Evolutionary conservation across 176 grass and related monocot species (phyloP).

Genomic region (Oryza australiensis): DNA sequence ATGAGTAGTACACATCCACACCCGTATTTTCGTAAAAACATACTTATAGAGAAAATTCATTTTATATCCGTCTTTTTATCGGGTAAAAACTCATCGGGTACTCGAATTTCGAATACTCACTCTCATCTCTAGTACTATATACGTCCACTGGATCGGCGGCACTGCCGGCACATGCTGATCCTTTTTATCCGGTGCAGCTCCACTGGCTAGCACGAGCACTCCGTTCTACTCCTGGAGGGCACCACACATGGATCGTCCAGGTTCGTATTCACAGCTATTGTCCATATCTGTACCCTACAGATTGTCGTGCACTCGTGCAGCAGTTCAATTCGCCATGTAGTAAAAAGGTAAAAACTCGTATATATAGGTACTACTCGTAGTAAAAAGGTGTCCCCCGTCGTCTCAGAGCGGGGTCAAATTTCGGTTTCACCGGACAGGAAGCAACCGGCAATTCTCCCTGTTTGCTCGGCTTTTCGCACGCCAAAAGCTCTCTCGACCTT

Average conservation of each 20-base stretch:
- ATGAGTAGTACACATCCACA: too few species aligned
- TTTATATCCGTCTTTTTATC: too few species aligned
- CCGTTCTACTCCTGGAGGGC: background rate
- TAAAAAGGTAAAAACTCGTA: too few species aligned
- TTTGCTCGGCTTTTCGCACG: background rate
- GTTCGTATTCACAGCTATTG: background rate
- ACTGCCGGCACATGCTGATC: background rate
- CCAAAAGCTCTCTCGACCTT: background rate
- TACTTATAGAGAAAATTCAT: too few species aligned
- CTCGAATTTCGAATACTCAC: too few species aligned
- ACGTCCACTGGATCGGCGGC: background rate
- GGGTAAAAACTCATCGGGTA: too few species aligned
- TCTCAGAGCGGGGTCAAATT: background rate
- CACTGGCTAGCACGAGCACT: background rate
- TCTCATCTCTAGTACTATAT: too few species aligned
- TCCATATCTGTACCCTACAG: background rate
- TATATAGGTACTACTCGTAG: too few species aligned
- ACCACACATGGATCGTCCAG: too few species aligned
- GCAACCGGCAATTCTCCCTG: too few species aligned
- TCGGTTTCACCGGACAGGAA: background rate
- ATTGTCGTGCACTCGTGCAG: background rate
- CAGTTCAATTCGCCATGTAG: background rate
- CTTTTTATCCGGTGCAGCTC: background rate
- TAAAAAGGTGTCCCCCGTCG: too few species aligned
- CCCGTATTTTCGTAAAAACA: too few species aligned